phyloP scores from a whole-genome alignment of 2,329 filamentous ascomycete genomes.

The Trichophyton benhamiae region DNA sequence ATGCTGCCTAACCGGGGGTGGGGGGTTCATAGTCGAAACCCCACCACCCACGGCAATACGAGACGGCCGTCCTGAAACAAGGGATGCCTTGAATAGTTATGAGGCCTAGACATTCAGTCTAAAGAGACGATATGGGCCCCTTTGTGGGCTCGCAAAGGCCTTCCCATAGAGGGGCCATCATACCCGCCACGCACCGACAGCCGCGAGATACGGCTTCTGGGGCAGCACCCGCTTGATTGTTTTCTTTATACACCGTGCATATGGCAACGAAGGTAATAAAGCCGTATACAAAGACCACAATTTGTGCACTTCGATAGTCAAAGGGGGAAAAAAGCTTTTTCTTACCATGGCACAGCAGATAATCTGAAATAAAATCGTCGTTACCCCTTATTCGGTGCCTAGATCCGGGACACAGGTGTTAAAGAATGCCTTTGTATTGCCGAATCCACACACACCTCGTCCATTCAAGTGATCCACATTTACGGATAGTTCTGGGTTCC shows the following conservation, averaged over 20 bases:
- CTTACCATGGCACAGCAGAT: no score
- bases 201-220: neutral
- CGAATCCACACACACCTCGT: neutral
- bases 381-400: neutral
- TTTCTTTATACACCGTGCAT: neutral
- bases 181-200: neutral
- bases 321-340: no score
- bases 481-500: neutral
- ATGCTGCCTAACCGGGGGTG: neutral
- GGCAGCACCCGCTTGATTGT: neutral
- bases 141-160: neutral
- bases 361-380: no score
- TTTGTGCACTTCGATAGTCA: no score
- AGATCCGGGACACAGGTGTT: neutral
- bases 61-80: neutral
- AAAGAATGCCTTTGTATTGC: neutral
- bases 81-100: neutral
- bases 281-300: neutral
- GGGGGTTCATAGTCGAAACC: no score
- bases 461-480: neutral
- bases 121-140: neutral
- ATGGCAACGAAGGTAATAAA: neutral
- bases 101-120: neutral
- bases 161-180: neutral
- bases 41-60: no score